phyloP scores from a whole-genome alignment of 2,329 filamentous ascomycete species.

The Clonostachys rhizophaga region DNA sequence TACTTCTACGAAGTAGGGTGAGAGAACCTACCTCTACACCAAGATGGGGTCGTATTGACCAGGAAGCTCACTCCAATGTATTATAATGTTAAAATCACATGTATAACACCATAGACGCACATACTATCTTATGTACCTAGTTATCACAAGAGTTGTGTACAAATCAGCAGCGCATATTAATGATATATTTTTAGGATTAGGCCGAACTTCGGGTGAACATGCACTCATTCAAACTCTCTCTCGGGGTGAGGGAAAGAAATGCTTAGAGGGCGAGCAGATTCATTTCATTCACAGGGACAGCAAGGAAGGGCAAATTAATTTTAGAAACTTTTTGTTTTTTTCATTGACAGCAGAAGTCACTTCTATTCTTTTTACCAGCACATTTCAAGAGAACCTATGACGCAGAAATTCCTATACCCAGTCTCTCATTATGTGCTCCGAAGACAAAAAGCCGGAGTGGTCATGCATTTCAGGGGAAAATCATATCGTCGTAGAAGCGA shows the following conservation, averaged over 20 bases:
- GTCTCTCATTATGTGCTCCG: constrained; percentile 30
- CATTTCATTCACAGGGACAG: neutral
- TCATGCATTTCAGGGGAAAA: constrained; percentile 34
- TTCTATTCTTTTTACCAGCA: constrained; percentile 39
- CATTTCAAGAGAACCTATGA: constrained; percentile 30
- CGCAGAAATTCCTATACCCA: neutral
- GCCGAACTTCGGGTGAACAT: no score
- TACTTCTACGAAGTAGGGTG: no score
- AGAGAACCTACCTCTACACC: no score
- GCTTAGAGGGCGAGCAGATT: no score
- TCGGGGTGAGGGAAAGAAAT: no score
- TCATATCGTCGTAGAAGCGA: constrained; percentile 41
- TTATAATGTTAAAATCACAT: no score
- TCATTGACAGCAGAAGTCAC: constrained; percentile 1
- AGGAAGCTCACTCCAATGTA: no score
- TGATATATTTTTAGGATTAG: neutral
- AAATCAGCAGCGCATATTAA: no score
- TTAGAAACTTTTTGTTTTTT: neutral
- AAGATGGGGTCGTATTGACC: no score
- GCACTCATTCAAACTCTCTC: no score
- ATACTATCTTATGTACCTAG: neutral
- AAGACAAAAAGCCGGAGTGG: constrained; percentile 30
- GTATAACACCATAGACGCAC: no score
- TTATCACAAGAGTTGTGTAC: no score
- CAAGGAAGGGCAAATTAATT: neutral